Evolutionary conservation across 192 early-diverging fungal genomes (phyloP).

Genomic region (Diversispora eburnea): DNA sequence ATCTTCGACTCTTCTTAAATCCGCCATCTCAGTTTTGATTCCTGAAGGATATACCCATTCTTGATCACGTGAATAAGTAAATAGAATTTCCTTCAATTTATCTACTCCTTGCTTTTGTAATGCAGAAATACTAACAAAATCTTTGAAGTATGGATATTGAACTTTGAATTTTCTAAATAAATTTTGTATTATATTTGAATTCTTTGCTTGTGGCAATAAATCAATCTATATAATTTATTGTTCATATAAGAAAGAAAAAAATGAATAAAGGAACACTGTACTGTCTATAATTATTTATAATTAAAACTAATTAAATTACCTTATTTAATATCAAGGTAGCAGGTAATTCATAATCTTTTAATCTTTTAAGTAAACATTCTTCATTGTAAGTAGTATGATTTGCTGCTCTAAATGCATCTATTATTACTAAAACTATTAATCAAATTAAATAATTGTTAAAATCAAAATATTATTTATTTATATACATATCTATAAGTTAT

Average conservation of each 20-base stretch:
- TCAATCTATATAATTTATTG: constrained; percentile 39
- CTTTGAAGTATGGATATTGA: constrained; percentile 38
- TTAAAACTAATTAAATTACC: constrained; percentile 28
- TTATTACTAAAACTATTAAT: constrained; percentile 44
- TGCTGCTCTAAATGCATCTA: constrained; percentile 48
- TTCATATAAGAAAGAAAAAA: background rate
- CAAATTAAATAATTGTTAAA: background rate
- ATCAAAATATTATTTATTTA: background rate
- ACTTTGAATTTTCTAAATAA: constrained; percentile 34
- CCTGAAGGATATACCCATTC: constrained; percentile 49
- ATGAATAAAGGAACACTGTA: background rate
- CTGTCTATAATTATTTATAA: background rate
- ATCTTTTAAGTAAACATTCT: constrained; percentile 43
- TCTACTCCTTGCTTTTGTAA: constrained; percentile 27
- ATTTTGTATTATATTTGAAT: constrained; percentile 33
- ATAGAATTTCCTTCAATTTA: constrained; percentile 34
- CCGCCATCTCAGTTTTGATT: constrained; percentile 51
- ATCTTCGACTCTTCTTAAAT: constrained; percentile 54
- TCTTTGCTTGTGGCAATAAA: constrained; percentile 32
- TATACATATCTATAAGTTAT: background rate
- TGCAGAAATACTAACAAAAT: constrained; percentile 38
- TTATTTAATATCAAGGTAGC: constrained; percentile 57
- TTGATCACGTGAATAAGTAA: constrained; percentile 36
- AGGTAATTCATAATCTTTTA: constrained; percentile 42
- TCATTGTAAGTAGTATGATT: constrained; percentile 37